phyloP scores from a whole-genome alignment of 208 protist species.

The Acanthamoeba lenticulata region DNA sequence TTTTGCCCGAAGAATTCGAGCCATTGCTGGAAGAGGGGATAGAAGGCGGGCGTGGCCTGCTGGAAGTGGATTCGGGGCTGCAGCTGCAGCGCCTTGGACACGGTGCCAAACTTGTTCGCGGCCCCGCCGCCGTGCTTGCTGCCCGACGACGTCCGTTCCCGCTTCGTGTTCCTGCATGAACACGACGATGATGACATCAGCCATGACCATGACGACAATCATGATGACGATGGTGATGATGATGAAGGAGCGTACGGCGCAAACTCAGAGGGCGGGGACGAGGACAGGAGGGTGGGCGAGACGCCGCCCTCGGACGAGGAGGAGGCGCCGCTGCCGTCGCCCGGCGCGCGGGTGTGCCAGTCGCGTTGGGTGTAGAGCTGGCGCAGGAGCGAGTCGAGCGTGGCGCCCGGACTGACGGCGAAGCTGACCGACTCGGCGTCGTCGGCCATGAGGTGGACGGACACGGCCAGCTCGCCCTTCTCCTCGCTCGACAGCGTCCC shows the following conservation, averaged over 20 bases:
- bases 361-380: constrained; percentile 1
- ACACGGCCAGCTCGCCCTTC: not conserved
- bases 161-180: not conserved
- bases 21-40: constrained; percentile 46
- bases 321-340: not conserved
- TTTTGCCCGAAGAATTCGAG: constrained; percentile 34
- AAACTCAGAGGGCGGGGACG: not conserved
- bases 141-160: not conserved
- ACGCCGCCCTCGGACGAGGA: not conserved
- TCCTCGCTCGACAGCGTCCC: not conserved
- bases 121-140: not conserved
- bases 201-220: too few relatives aligned
- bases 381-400: not conserved
- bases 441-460: not conserved
- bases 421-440: not conserved
- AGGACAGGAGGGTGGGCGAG: not conserved
- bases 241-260: not conserved
- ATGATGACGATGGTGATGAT: too few relatives aligned
- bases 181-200: too few relatives aligned
- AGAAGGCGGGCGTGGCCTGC: not conserved
- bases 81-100: not conserved
- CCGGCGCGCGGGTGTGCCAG: not conserved
- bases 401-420: not conserved
- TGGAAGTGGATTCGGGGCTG: constrained; percentile 1
- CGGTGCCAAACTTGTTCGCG: not conserved